Evolutionary conservation across 768 basidiomycete genomes (phyloP), one percentile per base, ranked within the genome.

Genomic region (Boletus rufocinnamomeus): DNA sequence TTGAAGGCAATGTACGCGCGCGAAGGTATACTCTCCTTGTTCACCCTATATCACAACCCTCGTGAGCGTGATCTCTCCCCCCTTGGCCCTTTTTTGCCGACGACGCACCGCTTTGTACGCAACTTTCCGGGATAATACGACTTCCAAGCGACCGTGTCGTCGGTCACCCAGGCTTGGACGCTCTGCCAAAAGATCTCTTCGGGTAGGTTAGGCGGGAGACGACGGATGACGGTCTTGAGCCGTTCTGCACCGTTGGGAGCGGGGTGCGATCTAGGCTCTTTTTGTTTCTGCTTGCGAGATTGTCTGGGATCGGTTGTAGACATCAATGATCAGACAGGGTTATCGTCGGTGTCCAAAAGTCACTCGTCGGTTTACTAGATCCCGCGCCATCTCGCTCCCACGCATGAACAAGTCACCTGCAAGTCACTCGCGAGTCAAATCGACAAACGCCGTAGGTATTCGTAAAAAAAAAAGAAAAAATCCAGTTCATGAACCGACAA

Each of bases 101-200:
- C 40, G 40, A 21, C 80, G 49, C 66, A 91, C 89, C 84, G 81
- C 68, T 85, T 69, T 30, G 55, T 89, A 66, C 82, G 79, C 59
- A 84, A 68, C 75, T 92, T 92, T 11, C 91, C 91, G 1, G 79
- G 79, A 65, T 80, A 80, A 66, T 81, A 93, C 1, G 72, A 63
- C 69, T 84, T 90, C 90, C 88, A 93, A 13, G 74, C 67, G 9
- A 82, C 75, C 0, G 87, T 84, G 37, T 93, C 87, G 19, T 90
- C 87, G 1, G 84, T 80, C 17, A 95, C 88, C 95, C 95, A 98
- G 2, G 79, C 69, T 52, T 86, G 79, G 4, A 95, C 93, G 60
- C 91, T 93, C 66, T 89, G 85, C 96, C 96, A 99, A 75, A 99
- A 98, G 53, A 97, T 75, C 2, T 85, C 85, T 65, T 95, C 94